Evolutionary conservation across 768 basidiomycete genomes (phyloP).

Genomic region (Termitomyces sp.): DNA sequence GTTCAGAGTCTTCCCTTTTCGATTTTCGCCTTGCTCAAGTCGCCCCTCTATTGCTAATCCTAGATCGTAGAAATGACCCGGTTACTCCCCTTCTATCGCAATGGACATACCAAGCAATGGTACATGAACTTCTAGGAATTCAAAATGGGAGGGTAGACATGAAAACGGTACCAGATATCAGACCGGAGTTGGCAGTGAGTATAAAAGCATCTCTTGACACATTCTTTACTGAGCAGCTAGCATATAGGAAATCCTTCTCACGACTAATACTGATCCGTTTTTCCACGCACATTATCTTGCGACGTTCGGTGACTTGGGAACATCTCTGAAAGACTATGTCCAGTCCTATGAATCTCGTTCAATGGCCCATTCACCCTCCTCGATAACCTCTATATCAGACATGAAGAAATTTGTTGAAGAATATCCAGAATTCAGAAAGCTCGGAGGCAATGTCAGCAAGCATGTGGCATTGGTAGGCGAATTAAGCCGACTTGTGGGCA

Average conservation of each 20-base stretch:
- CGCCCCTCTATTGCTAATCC: constrained; percentile 82
- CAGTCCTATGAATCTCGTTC: constrained; percentile 86
- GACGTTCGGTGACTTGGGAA: constrained; percentile 95
- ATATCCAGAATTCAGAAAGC: constrained; percentile 94
- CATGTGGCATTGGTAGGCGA: constrained; percentile 97
- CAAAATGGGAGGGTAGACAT: constrained; percentile 91
- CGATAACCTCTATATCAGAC: constrained; percentile 90
- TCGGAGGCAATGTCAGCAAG: constrained; percentile 98
- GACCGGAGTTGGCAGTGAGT: constrained; percentile 77
- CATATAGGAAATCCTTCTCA: constrained; percentile 85
- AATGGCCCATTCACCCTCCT: constrained; percentile 64
- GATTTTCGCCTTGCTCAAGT: constrained; percentile 89
- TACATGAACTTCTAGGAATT: constrained; percentile 91
- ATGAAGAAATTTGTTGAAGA: constrained; percentile 99
- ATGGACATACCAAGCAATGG: constrained; percentile 99
- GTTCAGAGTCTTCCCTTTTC: constrained; percentile 77
- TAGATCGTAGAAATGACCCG: constrained; percentile 95
- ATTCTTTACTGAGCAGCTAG: constrained; percentile 1
- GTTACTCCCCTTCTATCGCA: constrained; percentile 94
- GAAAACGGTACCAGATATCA: constrained; percentile 76
- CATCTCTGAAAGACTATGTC: constrained; percentile 87
- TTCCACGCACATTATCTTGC: constrained; percentile 86
- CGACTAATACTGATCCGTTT: constrained; percentile 88
- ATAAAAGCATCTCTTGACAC: background rate
- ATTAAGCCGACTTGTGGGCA: constrained; percentile 82